phyloP scores from a whole-genome alignment of 805 yeast species.

The Diddensiella transvaalensis region DNA sequence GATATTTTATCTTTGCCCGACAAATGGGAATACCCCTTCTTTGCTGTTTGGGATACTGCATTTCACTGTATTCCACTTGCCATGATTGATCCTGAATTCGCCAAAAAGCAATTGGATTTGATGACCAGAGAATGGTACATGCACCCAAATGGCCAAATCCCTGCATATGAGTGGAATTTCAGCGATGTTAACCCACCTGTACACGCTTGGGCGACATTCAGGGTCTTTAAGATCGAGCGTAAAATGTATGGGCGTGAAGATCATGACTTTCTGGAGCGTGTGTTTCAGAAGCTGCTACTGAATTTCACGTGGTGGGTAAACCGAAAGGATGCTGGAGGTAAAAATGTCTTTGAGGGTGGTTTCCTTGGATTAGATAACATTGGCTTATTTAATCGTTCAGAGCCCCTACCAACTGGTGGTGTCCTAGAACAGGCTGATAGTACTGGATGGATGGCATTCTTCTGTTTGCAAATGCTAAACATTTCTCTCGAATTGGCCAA shows the following conservation, averaged over 20 bases:
- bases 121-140: slow-evolving; percentile 93
- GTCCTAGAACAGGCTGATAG: slow-evolving; percentile 89
- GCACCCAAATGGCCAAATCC: slow-evolving; percentile 98
- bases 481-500: slow-evolving; percentile 88
- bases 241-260: slow-evolving; percentile 81
- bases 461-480: slow-evolving; percentile 83
- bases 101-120: slow-evolving; percentile 81
- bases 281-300: slow-evolving; percentile 81
- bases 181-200: slow-evolving; percentile 96
- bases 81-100: slow-evolving; percentile 89
- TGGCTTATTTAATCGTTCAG: slow-evolving; percentile 89
- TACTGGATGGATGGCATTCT: slow-evolving; percentile 98
- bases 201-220: slow-evolving; percentile 91
- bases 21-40: slow-evolving; percentile 94
- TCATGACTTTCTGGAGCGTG: slow-evolving; percentile 79
- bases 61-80: slow-evolving; percentile 92
- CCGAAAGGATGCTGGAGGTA: slow-evolving; percentile 80
- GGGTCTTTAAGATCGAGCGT: slow-evolving; percentile 83
- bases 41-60: slow-evolving; percentile 96
- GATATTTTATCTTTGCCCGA: slow-evolving; percentile 88
- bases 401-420: slow-evolving; percentile 91
- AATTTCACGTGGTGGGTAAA: slow-evolving; percentile 99
- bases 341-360: slow-evolving; percentile 91
- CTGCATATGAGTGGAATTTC: slow-evolving; percentile 96
- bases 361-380: slow-evolving; percentile 89